Percentiles rank a stretch among this genome's conserved stretches.
Conservation (phyloP, 2,329 filamentous ascomycete genomes). For the Geosmithia putterillii region DNA sequence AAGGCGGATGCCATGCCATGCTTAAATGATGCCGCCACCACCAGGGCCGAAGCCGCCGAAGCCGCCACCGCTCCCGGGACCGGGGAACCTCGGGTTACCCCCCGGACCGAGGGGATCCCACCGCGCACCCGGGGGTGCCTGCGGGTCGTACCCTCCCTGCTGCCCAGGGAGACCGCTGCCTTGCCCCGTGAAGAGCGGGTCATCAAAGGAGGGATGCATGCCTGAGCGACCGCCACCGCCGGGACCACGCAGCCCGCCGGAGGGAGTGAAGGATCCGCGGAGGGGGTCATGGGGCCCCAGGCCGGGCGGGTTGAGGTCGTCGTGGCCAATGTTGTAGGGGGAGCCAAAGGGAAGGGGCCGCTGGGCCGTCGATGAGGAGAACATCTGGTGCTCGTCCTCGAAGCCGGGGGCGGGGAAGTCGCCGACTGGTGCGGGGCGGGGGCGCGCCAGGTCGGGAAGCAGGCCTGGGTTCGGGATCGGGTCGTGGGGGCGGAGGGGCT, state of each 20-base stretch:
- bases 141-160: conserved; percentile 37
- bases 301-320: conserved; percentile 79
- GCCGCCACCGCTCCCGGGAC: conserved; percentile 21
- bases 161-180: conserved; percentile 24
- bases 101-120: conserved; percentile 81
- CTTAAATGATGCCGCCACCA: conserved; percentile 18
- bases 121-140: conserved; percentile 75
- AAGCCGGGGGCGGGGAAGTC: conserved; percentile 83
- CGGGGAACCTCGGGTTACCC: conserved; percentile 31
- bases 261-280: conserved; percentile 50
- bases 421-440: conserved; percentile 48
- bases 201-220: conserved; percentile 95
- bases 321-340: conserved; percentile 63
- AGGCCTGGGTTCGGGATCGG: conserved; percentile 41
- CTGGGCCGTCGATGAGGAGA: conserved; percentile 32
- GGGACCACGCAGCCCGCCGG: conserved; percentile 44
- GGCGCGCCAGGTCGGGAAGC: conserved; percentile 44
- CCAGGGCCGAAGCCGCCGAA: conserved; percentile 8
- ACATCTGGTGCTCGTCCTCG: conserved; percentile 83
- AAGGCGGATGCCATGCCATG: no score
- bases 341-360: conserved; percentile 26
- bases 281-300: conserved; percentile 79
- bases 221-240: conserved; percentile 55
- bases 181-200: conserved; percentile 64
- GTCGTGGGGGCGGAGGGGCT: conserved; percentile 53